Percentiles rank a stretch among this genome's conserved stretches.
These are phyloP conservation scores for Paramecium primaurelia DNA, from an alignment of 73 alveolate species.

Conservation along the genomic window DNA sequence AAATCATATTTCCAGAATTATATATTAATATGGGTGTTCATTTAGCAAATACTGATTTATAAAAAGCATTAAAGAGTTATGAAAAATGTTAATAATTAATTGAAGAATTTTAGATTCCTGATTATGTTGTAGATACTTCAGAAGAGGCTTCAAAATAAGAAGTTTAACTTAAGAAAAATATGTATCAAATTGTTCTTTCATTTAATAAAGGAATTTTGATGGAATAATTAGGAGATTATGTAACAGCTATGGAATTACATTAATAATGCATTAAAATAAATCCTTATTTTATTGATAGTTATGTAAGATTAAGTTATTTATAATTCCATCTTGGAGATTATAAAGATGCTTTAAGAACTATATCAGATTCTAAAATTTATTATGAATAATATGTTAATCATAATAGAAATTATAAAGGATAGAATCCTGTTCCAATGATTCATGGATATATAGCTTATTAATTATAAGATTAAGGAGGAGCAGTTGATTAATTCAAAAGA, in stretches of 20 bases:
- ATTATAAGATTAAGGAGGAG: slow-evolving; percentile 5
- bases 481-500: not conserved
- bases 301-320: slow-evolving; percentile 19
- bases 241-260: not conserved
- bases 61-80: not conserved
- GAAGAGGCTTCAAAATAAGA: slow-evolving; percentile 37
- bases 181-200: not conserved
- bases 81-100: not conserved
- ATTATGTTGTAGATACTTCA: slow-evolving; percentile 21
- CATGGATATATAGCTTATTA: not conserved
- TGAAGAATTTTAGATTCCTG: slow-evolving; percentile 21
- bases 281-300: slow-evolving; percentile 40
- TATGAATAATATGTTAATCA: slow-evolving; percentile 20
- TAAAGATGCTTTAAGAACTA: not conserved
- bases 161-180: slow-evolving; percentile 22
- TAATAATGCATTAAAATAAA: slow-evolving; percentile 20
- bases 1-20: slow-evolving; percentile 33
- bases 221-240: slow-evolving; percentile 44
- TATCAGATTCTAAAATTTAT: not conserved
- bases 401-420: not conserved
- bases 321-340: not conserved
- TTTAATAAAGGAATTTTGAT: slow-evolving; percentile 7
- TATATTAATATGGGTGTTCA: slow-evolving; percentile 46
- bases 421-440: slow-evolving; percentile 33
- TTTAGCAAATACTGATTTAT: not conserved